Conservation (phyloP, 148 eudicot genomes). For the Chenopodium suecicum region DNA sequence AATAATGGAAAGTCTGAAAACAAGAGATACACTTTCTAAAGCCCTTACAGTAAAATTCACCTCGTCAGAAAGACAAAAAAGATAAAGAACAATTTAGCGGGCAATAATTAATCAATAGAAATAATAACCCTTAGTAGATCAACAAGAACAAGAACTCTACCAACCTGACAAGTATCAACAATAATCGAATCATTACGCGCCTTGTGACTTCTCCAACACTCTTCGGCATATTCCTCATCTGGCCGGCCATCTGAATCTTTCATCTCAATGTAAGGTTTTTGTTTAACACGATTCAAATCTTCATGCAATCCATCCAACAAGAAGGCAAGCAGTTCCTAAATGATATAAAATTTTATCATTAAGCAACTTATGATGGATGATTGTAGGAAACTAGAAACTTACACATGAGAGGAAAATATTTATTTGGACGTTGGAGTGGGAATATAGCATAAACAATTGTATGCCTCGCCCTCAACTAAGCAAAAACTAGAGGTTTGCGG, state of each 20-base stretch:
- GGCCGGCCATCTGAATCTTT: slow-evolving; percentile 79
- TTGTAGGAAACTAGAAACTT: not conserved
- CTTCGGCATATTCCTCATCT: slow-evolving; percentile 88
- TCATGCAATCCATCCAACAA: slow-evolving; percentile 95
- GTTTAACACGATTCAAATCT: slow-evolving; percentile 89
- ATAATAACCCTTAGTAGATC: not conserved
- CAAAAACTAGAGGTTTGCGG: not conserved
- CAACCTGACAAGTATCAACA: slow-evolving; percentile 85
- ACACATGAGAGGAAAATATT: not conserved
- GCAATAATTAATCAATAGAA: not conserved
- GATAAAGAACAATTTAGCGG: not conserved
- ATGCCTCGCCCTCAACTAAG: too few relatives aligned
- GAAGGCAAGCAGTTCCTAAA: slow-evolving; percentile 91
- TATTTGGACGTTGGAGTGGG: not conserved
- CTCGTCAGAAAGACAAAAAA: too few relatives aligned
- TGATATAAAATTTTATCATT: slow-evolving; percentile 2
- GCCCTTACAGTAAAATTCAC: too few relatives aligned
- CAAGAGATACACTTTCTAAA: too few relatives aligned
- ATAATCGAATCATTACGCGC: slow-evolving; percentile 88
- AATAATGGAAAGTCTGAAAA: too few relatives aligned
- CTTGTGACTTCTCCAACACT: slow-evolving; percentile 85
- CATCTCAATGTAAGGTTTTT: slow-evolving; percentile 81
- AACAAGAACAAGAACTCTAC: slow-evolving; percentile 13
- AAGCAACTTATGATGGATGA: not conserved
- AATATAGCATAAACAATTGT: not conserved